Evolutionary conservation across 345 rosid species (phyloP).

Genomic region (Fremontodendron californicum): DNA sequence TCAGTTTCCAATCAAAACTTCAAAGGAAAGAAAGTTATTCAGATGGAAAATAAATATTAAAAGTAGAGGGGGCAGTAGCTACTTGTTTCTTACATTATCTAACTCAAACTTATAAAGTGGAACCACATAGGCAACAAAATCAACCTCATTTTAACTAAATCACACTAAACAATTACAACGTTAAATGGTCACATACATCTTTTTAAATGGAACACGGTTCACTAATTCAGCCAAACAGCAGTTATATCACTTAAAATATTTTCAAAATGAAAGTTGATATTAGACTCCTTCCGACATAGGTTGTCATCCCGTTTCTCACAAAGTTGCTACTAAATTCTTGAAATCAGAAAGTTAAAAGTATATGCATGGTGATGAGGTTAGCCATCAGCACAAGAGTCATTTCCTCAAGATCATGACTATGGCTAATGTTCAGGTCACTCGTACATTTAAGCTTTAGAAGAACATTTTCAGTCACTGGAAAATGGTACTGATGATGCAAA

Average conservation of each 20-base stretch:
- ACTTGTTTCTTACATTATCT: background rate
- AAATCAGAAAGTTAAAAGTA: background rate
- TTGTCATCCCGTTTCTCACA: background rate
- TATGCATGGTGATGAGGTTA: background rate
- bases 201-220: background rate
- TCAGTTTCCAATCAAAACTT: slow-evolving; percentile 1
- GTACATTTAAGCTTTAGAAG: background rate
- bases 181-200: background rate
- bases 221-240: background rate
- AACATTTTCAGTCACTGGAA: background rate
- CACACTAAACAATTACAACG: background rate
- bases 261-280: background rate
- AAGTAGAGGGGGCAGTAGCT: background rate
- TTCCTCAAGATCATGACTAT: background rate
- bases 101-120: background rate
- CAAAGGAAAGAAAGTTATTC: background rate
- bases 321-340: background rate
- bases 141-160: background rate
- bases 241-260: background rate
- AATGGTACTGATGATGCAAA: background rate
- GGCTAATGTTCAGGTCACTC: background rate
- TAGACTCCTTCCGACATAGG: background rate
- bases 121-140: background rate
- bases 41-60: background rate
- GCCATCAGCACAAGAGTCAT: background rate